Percentiles rank a stretch among this genome's conserved stretches.
Evolutionary conservation across 1,139 yeast genomes (phyloP).

Genomic region (Suhomyces yuchorum): DNA sequence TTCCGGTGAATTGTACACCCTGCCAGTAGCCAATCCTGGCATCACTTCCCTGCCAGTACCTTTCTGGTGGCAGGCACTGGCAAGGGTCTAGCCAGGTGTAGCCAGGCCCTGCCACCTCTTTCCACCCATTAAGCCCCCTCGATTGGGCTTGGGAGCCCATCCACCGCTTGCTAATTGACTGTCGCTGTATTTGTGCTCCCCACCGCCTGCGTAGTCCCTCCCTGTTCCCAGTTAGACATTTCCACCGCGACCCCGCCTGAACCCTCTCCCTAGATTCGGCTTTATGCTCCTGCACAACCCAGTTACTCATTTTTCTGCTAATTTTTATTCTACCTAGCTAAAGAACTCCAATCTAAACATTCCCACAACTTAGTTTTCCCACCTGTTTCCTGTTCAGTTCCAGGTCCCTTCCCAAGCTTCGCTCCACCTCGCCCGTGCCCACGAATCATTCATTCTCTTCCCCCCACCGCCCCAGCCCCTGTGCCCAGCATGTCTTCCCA

Average conservation of each 20-base stretch:
- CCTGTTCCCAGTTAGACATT: background rate
- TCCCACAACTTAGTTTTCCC: background rate
- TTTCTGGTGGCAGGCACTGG: no score
- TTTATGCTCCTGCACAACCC: background rate
- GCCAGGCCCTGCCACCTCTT: no score
- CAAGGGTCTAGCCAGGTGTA: no score
- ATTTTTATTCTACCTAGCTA: background rate
- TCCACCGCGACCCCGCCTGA: conserved; percentile 1
- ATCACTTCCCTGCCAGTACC: no score
- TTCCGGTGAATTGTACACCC: no score
- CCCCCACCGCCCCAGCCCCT: background rate
- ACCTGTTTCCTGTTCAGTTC: background rate
- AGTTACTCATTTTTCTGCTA: conserved; percentile 1
- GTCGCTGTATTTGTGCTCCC: no score
- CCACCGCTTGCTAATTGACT: no score
- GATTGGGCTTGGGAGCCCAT: no score
- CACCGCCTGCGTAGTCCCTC: no score
- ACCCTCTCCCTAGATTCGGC: background rate
- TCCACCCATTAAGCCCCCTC: no score
- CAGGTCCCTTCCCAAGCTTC: background rate
- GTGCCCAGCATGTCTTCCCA: conserved; percentile 13
- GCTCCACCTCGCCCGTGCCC: background rate
- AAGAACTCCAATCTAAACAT: background rate
- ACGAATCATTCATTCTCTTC: background rate
- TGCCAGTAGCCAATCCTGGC: no score